Evolutionary conservation across 1,284 basidiomycete genomes (phyloP), one percentile per base, ranked within the genome.

Genomic region (Mixia osmundae): DNA sequence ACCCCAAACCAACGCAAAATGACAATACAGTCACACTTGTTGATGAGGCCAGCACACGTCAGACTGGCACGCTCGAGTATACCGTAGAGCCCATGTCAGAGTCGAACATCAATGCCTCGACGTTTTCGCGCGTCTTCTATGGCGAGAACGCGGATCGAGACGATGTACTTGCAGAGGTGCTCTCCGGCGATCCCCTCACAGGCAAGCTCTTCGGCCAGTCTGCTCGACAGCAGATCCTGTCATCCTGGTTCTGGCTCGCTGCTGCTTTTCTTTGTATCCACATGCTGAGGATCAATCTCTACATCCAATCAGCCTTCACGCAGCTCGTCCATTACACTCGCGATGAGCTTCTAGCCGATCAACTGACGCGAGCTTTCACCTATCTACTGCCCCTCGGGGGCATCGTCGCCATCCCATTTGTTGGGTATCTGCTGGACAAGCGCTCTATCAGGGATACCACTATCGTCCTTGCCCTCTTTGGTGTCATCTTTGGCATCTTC

Each of bases 271-370:
- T 56, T 14, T 49, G 48, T 28, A 42, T 49, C 15, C 47, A 55
- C 34, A 54, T 54, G 52, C 50, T 51, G 6, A 47, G 59, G 2
- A 56, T 58, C 47, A 61, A 61, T 43, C 60, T 53, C 48, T 55
- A 54, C 38, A 53, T 58, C 30, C 50, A 52, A 20, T 57, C 57
- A 2, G 51, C 54, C n/a, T 45, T 47, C 28, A 44, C 50, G 7
- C 57, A 59, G 44, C 46, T 59, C 1, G 28, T 48, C 14, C 55
- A 48, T 39, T 59, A 55, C 44, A 53, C 57, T 3, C 37, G 46
- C 3, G 45, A 54, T 22, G 37, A 26, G 3, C 42, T 39, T 8
- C 37, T 53, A 20, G 53, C 54, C 4, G 47, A 53, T 19, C 46
- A 36, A 6, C 42, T 58, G 10, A 54, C 54, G 0, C 52, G 49